Percentiles rank a stretch among this genome's conserved stretches.
These are phyloP conservation scores for Orbilia blumenaviensis DNA, from an alignment of 2,329 filamentous ascomycete species.

Conservation along the genomic window DNA sequence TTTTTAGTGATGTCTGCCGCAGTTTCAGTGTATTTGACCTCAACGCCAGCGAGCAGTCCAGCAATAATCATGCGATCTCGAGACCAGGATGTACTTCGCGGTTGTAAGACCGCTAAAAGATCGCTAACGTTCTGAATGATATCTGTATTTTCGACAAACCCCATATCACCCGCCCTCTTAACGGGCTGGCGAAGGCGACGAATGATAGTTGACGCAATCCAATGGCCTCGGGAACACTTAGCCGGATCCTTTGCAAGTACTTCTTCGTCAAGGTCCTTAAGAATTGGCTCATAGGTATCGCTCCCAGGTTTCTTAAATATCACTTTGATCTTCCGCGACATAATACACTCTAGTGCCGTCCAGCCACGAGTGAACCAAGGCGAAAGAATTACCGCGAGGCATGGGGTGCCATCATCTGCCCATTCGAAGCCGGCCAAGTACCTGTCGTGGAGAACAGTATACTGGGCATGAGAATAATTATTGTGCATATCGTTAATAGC, in stretches of 20 bases:
- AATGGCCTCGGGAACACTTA: slow-evolving; percentile 21
- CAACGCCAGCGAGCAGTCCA: slow-evolving; percentile 54
- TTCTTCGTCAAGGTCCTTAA: slow-evolving; percentile 52
- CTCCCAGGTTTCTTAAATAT: slow-evolving; percentile 27
- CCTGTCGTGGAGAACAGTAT: slow-evolving; percentile 55
- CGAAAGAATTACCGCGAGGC: slow-evolving; percentile 57
- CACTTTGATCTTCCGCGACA: slow-evolving; percentile 54
- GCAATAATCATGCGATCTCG: slow-evolving; percentile 57
- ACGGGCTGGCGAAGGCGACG: slow-evolving; percentile 17
- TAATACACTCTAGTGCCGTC: slow-evolving; percentile 56
- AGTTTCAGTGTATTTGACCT: slow-evolving; percentile 7
- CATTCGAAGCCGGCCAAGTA: slow-evolving; percentile 54
- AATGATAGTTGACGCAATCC: slow-evolving; percentile 37
- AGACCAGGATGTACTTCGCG: slow-evolving; percentile 57
- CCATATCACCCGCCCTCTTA: background rate
- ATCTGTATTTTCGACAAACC: background rate
- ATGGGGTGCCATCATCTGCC: slow-evolving; percentile 54
- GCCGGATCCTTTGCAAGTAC: slow-evolving; percentile 17
- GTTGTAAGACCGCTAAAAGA: slow-evolving; percentile 54
- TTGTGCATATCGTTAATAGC: slow-evolving; percentile 58
- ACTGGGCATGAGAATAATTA: slow-evolving; percentile 56
- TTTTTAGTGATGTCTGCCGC: slow-evolving; percentile 5
- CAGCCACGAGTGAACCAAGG: slow-evolving; percentile 58
- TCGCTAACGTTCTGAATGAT: slow-evolving; percentile 48
- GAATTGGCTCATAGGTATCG: background rate